A percentile compares a stretch with the other conserved stretches of the same genome.
phyloP scores from a whole-genome alignment of 1,139 yeast genomes.

The Chernovozyma sophiae-reginae region DNA sequence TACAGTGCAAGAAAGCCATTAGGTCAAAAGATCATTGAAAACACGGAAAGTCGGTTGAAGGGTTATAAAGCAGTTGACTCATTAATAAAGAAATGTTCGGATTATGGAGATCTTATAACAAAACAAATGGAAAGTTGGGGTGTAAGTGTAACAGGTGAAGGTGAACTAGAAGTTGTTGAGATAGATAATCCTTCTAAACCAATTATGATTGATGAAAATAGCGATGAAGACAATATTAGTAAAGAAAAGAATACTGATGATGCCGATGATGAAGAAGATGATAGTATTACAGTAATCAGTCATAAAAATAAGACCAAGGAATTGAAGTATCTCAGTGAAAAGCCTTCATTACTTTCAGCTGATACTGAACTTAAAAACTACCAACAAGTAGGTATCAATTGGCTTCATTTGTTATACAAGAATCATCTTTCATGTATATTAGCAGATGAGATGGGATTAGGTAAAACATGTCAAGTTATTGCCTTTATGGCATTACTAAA shows the following conservation, averaged over 20 bases:
- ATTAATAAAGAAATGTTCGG: constrained; percentile 76
- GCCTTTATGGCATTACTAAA: constrained; percentile 86
- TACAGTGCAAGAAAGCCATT: constrained; percentile 50
- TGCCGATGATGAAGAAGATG: constrained; percentile 31
- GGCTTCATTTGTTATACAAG: constrained; percentile 79
- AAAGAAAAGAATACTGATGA: constrained; percentile 23
- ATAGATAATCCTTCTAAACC: constrained; percentile 12
- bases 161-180: constrained; percentile 43
- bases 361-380: constrained; percentile 74
- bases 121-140: constrained; percentile 85
- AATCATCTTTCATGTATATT: constrained; percentile 82
- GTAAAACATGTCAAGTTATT: constrained; percentile 94
- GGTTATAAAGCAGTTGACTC: constrained; percentile 96
- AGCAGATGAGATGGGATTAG: constrained; percentile 98
- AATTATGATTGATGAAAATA: constrained; percentile 14
- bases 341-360: constrained; percentile 63
- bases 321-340: constrained; percentile 55
- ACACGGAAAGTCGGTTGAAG: constrained; percentile 60
- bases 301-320: constrained; percentile 17
- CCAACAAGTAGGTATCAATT: constrained; percentile 93
- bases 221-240: constrained; percentile 25
- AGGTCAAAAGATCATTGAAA: constrained; percentile 76
- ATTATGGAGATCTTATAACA: constrained; percentile 68
- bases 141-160: constrained; percentile 61
- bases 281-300: constrained; percentile 24